Percentiles rank a stretch among this genome's conserved stretches.
phyloP scores from a whole-genome alignment of 768 basidiomycete genomes.

The Leucosporidium scottii region DNA sequence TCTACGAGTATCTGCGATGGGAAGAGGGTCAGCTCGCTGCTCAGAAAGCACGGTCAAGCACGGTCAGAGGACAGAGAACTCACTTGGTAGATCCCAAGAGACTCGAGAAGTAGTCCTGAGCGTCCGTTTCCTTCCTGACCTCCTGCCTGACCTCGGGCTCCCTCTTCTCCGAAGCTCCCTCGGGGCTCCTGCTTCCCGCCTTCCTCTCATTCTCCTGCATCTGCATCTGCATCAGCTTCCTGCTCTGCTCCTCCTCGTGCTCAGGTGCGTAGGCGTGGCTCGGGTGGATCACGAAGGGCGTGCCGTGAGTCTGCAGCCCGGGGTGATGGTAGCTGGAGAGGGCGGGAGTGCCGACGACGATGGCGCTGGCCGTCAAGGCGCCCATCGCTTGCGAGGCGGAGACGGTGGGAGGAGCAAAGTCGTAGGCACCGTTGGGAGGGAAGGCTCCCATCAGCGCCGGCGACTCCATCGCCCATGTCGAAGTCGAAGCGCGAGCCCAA shows the following conservation, averaged over 20 bases:
- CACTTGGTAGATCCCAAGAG: constrained; percentile 22
- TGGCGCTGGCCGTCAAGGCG: constrained; percentile 1
- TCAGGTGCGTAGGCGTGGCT: background rate
- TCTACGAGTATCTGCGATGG: background rate
- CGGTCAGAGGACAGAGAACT: background rate
- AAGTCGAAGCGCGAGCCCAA: constrained; percentile 24
- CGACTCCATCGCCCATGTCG: constrained; percentile 30
- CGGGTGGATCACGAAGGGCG: constrained; percentile 2
- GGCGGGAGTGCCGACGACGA: background rate
- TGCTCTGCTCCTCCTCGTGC: background rate
- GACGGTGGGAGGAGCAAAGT: background rate
- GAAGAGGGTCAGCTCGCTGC: background rate
- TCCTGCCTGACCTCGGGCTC: background rate
- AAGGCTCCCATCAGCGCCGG: constrained; percentile 30
- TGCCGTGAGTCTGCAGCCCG: background rate
- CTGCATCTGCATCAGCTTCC: background rate
- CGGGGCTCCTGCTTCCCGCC: background rate
- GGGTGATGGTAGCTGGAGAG: background rate
- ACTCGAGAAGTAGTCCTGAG: constrained; percentile 23
- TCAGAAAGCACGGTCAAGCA: background rate
- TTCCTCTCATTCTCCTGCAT: background rate
- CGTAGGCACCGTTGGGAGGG: background rate
- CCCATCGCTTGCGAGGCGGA: constrained; percentile 6
- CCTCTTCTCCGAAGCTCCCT: background rate
- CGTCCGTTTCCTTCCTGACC: constrained; percentile 1